phyloP scores from a whole-genome alignment of 768 basidiomycete genomes.

The Lyophyllum decastes region DNA sequence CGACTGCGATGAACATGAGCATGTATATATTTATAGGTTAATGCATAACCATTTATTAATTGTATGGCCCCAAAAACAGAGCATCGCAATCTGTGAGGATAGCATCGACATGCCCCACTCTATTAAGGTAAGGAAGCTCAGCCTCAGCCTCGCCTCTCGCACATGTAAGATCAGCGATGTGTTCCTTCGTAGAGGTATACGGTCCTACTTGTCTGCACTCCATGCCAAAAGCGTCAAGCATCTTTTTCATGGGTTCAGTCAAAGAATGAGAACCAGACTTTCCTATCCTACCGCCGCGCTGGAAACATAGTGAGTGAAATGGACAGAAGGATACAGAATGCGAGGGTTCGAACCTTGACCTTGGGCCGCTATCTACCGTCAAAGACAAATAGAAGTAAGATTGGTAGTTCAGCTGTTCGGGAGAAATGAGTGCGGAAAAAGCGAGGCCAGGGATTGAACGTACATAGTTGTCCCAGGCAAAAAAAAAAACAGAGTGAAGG shows the following conservation, averaged over 20 bases:
- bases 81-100: slow-evolving; percentile 50
- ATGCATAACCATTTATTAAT: slow-evolving; percentile 36
- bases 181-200: slow-evolving; percentile 24
- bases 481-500: slow-evolving; percentile 62
- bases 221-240: slow-evolving; percentile 62
- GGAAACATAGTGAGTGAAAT: background rate
- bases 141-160: slow-evolving; percentile 63
- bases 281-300: slow-evolving; percentile 34
- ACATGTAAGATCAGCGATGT: slow-evolving; percentile 11
- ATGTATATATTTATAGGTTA: background rate
- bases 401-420: slow-evolving; percentile 37
- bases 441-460: slow-evolving; percentile 26
- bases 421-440: background rate
- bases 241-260: slow-evolving; percentile 49
- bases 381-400: slow-evolving; percentile 74
- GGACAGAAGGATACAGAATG: slow-evolving; percentile 20
- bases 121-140: slow-evolving; percentile 48
- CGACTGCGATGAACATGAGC: slow-evolving; percentile 26
- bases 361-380: slow-evolving; percentile 70
- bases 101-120: slow-evolving; percentile 43
- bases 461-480: slow-evolving; percentile 54
- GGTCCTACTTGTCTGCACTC: slow-evolving; percentile 51
- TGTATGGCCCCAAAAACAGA: slow-evolving; percentile 40
- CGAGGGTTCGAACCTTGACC: slow-evolving; percentile 48
- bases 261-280: slow-evolving; percentile 46